A percentile compares a stretch with the other conserved stretches of the same genome.
These are phyloP conservation scores for Sugiyamaella marilandica DNA, from an alignment of 805 yeast genomes.

Conservation along the genomic window DNA sequence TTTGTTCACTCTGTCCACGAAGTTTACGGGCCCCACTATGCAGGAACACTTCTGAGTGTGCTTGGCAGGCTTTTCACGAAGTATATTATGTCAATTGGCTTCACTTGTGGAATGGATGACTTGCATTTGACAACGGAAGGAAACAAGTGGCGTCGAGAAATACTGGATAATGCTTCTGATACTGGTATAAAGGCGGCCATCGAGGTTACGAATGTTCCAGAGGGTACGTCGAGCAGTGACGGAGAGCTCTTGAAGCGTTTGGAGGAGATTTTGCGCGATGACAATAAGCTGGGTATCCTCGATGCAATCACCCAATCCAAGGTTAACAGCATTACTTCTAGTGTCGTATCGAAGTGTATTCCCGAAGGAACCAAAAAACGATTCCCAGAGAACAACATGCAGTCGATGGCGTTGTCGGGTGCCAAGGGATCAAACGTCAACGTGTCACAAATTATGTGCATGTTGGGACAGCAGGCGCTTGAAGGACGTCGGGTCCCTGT, in stretches of 20 bases:
- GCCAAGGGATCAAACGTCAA: slow-evolving; percentile 99
- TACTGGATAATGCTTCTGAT: slow-evolving; percentile 69
- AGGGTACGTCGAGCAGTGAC: slow-evolving; percentile 46
- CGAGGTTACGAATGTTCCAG: slow-evolving; percentile 82
- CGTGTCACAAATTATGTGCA: slow-evolving; percentile 98
- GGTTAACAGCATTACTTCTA: slow-evolving; percentile 88
- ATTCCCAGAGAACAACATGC: slow-evolving; percentile 96
- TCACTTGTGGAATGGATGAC: slow-evolving; percentile 99
- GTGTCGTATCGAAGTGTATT: slow-evolving; percentile 89
- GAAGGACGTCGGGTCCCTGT: slow-evolving; percentile 99
- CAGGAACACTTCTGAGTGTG: slow-evolving; percentile 87
- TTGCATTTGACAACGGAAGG: slow-evolving; percentile 88
- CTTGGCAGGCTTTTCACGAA: slow-evolving; percentile 92
- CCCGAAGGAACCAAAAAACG: slow-evolving; percentile 94
- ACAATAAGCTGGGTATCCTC: slow-evolving; percentile 81
- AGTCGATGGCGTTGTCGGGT: slow-evolving; percentile 98
- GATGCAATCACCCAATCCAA: slow-evolving; percentile 95
- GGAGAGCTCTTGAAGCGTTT: slow-evolving; percentile 79
- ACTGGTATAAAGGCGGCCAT: slow-evolving; percentile 90
- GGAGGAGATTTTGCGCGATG: slow-evolving; percentile 94
- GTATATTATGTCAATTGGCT: slow-evolving; percentile 85
- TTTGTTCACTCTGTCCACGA: slow-evolving; percentile 94
- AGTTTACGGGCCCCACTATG: slow-evolving; percentile 85
- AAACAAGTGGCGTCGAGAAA: slow-evolving; percentile 80
- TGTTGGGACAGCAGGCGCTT: slow-evolving; percentile 96